These are phyloP conservation scores for Abelmoschus esculentus DNA, from an alignment of 345 rosid species.

Conservation along the genomic window DNA sequence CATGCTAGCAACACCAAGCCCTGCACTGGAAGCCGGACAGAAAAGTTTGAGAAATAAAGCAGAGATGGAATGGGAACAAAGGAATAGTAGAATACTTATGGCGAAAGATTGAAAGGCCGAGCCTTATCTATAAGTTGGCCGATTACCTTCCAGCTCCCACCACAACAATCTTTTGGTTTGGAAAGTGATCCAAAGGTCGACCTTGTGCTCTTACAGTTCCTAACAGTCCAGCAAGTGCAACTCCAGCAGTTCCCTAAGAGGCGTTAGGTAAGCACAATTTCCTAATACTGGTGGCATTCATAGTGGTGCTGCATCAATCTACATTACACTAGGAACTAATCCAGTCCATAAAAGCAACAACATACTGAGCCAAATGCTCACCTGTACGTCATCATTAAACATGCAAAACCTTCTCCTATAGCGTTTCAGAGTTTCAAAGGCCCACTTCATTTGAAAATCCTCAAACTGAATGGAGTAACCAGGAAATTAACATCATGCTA, in stretches of 20 bases:
- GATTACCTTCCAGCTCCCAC: constrained; percentile 99
- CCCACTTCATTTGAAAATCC: constrained; percentile 99
- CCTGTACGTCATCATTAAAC: constrained; percentile 99
- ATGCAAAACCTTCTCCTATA: constrained; percentile 83
- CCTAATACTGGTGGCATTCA: constrained; percentile 8
- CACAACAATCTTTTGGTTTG: constrained; percentile 92
- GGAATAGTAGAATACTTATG: not conserved
- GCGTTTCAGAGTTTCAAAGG: constrained; percentile 84
- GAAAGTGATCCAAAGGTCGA: constrained; percentile 64
- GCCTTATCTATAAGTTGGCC: not conserved
- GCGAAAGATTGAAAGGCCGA: not conserved
- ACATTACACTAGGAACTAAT: constrained; percentile 8
- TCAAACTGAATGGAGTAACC: constrained; percentile 56
- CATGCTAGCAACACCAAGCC: constrained; percentile 88
- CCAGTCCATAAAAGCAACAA: constrained; percentile 5
- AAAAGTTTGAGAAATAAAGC: constrained; percentile 12
- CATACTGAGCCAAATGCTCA: constrained; percentile 19
- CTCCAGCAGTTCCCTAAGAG: constrained; percentile 96
- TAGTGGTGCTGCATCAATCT: constrained; percentile 5
- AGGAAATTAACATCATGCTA: constrained; percentile 20
- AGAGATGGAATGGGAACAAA: not conserved
- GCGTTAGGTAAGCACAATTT: constrained; percentile 15
- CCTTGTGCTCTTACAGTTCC: constrained; percentile 98
- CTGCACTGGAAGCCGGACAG: constrained; percentile 60
- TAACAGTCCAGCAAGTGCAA: constrained; percentile 92